Evolutionary conservation across 2,329 filamentous ascomycete genomes (phyloP).

Genomic region (Seiridium cupressi): DNA sequence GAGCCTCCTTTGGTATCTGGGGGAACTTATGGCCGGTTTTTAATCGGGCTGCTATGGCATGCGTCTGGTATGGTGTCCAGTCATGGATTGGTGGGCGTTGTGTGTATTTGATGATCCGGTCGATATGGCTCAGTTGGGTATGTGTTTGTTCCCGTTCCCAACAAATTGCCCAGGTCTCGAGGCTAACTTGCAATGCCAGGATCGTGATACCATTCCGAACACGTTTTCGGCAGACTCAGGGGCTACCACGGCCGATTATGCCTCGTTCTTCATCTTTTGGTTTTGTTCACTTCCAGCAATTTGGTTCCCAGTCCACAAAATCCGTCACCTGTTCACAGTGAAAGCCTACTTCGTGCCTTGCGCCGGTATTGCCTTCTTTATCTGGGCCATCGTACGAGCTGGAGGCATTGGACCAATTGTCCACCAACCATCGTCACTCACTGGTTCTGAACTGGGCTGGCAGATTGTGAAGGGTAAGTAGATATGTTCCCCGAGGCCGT

Average conservation of each 20-base stretch:
- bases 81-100: slow-evolving; percentile 82
- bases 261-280: slow-evolving; percentile 89
- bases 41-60: slow-evolving; percentile 84
- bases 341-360: slow-evolving; percentile 82
- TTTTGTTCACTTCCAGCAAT: slow-evolving; percentile 75
- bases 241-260: slow-evolving; percentile 72
- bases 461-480: slow-evolving; percentile 65
- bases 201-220: slow-evolving; percentile 61
- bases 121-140: slow-evolving; percentile 74
- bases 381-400: slow-evolving; percentile 74
- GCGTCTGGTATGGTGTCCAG: slow-evolving; percentile 86
- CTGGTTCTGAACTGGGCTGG: slow-evolving; percentile 75
- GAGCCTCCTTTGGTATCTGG: slow-evolving; percentile 85
- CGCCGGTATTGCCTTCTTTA: slow-evolving; percentile 80
- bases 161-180: neutral
- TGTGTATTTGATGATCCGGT: slow-evolving; percentile 82
- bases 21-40: slow-evolving; percentile 86
- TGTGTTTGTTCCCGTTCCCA: slow-evolving; percentile 16
- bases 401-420: slow-evolving; percentile 83
- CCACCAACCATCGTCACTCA: slow-evolving; percentile 58
- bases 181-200: slow-evolving; percentile 21
- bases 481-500: neutral
- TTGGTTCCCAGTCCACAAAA: slow-evolving; percentile 86
- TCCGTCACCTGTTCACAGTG: slow-evolving; percentile 86
- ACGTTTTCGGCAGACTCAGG: slow-evolving; percentile 63